Evolutionary conservation across 441 rosid genomes (phyloP), one percentile per base, ranked within the genome.

Genomic region (Aquilaria agallochum): DNA sequence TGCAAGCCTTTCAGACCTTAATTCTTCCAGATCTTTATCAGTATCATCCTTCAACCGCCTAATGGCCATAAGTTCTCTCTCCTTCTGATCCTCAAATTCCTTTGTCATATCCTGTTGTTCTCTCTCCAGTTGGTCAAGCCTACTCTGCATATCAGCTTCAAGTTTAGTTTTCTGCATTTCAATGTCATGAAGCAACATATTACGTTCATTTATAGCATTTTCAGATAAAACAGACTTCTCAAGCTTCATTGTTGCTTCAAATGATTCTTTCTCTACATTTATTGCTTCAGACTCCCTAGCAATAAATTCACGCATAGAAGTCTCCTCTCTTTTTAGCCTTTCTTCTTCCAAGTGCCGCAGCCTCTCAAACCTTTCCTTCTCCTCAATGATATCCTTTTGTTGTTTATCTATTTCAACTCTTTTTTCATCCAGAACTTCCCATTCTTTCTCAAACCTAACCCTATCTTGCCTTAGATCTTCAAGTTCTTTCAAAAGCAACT

Each of bases 341-440:
- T 84, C 87, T 72, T 78, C 70, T 72, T 80, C 89, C 46, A 68
- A 69, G 51, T 36, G 65, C 76, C 56, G 77, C 68, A 75, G 61
- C 71, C 75, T 81, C 58, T 79, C 80, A 12, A 84, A 62, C 71
- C 76, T 84, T 50, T 76, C 83, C 56, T 79, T 90, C 72, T 82
- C 91, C 56, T 77, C 77, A 55, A 53, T 64, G 74, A 83, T 67
- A 56, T 72, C 71, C 63, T 67, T 76, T 64, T 72, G 79, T 60
- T 73, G 81, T 72, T 81, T 72, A 53, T 54, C 58, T 53, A 81
- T 70, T 59, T 78, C 81, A 64, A 65, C 74, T 72, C 79, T 87
- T 76, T 84, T 88, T 69, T 76, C 87, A 81, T 88, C 95, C 77
- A 94, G 74, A 53, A 68, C 80, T 63, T 80, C 88, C 88, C 92